Base-by-base conservation (phyloP, 192 early-diverging fungal species). In the Funneliformis mosseae region DNA sequence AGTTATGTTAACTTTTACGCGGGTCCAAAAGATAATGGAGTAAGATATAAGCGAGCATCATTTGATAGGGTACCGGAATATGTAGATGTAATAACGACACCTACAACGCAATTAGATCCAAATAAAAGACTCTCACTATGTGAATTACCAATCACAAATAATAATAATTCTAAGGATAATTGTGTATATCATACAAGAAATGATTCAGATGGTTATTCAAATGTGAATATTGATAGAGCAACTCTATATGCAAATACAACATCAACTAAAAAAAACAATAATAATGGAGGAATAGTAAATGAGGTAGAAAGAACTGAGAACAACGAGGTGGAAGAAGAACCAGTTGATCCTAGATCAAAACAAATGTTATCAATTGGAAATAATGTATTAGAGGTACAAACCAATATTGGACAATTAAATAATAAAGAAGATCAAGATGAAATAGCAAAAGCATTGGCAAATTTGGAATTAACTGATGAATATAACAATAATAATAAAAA, bases 381-480 rank as follows among this genome's bases (percentile, higher is more conserved):
- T n/a, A 87, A 85, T 77, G 75, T 85, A 50, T 85, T 87, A 61
- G 81, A 85, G 41, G 45, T 87, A 23, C 79, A 84, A 59, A 33
- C 64, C 10, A 28, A 61, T 63, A 42, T 25, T 21, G 33, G 3
- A 33, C 33, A 33, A 33, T 33, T 33, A 33, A 76, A 28, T 1
- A 70, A 14, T 8, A 0, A 0, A 9, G 21, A 0, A 23, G 59
- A 77, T 61, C n/a, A 70, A 8, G 46, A 79, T 71, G 21, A 18
- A 42, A 61, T 71, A 71, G 48, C 21, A 25, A 12, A 61, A 63
- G 76, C 76, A 11, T 77, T 77, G 14, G 60, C 55, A 3, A 43
- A 63, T 42, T 33, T 77, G 7, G 11, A 77, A 63, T 33, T 23
- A 42, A 1, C 43, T 25, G 38, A 61, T 64, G 21, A 3, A 45